Evolutionary conservation across 257 asterid species (phyloP).

Genomic region (Oldenlandia corymbosa): DNA sequence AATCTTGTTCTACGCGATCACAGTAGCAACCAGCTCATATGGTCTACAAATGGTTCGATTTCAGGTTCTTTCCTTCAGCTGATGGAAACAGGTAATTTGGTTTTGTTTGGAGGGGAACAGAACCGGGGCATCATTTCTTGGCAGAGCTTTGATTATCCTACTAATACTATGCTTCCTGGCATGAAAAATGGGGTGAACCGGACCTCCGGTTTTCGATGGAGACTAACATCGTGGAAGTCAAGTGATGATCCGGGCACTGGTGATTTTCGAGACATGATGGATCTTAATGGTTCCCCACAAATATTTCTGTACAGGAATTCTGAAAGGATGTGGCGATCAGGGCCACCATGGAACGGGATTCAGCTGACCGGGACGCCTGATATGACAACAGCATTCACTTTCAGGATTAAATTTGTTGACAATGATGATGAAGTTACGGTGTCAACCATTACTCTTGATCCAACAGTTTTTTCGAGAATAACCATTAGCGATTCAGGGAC

Average conservation of each 20-base stretch:
- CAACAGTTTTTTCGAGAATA: conserved; percentile 24
- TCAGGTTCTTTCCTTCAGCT: conserved; percentile 12
- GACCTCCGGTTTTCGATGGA: conserved; percentile 24
- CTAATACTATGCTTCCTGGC: conserved; percentile 21
- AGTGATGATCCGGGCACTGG: conserved; percentile 32
- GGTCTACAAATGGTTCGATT: conserved; percentile 31
- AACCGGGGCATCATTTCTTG: conserved; percentile 1
- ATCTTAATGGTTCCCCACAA: conserved; percentile 22
- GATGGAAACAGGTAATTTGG: neutral
- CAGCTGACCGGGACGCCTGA: conserved; percentile 33
- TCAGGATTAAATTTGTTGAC: conserved; percentile 21
- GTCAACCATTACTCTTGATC: conserved; percentile 10
- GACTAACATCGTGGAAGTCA: conserved; percentile 41
- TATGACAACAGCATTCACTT: conserved; percentile 22
- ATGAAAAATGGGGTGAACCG: conserved; percentile 32
- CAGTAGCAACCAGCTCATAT: conserved; percentile 3
- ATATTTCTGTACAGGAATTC: neutral
- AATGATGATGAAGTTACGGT: conserved; percentile 26
- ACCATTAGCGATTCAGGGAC: too few species aligned
- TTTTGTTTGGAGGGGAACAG: neutral
- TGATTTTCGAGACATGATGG: conserved; percentile 22
- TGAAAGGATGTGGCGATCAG: conserved; percentile 19
- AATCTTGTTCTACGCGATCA: conserved; percentile 30
- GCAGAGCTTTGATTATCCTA: conserved; percentile 5
- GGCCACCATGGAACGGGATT: conserved; percentile 39